Evolutionary conservation across 148 eudicot genomes (phyloP).

Genomic region (Vaccinium myrtillus): DNA sequence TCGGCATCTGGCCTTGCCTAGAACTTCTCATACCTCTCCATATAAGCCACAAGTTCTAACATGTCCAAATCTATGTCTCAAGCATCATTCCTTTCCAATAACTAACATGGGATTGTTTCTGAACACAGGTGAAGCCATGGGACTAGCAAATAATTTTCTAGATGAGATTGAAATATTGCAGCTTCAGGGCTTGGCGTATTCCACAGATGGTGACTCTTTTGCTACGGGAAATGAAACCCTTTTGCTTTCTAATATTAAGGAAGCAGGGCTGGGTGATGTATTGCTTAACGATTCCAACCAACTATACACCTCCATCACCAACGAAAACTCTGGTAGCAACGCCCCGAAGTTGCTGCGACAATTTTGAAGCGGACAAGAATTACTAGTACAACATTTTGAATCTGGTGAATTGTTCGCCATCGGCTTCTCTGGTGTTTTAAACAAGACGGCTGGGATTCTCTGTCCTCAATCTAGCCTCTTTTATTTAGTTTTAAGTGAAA

Average conservation of each 20-base stretch:
- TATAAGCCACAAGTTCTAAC: too few relatives aligned
- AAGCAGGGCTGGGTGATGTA: neutral
- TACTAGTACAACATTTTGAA: conserved; percentile 12
- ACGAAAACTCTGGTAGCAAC: neutral
- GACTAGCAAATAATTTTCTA: neutral
- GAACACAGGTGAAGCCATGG: neutral
- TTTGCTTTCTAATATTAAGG: conserved; percentile 4
- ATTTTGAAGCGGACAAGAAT: conserved; percentile 14
- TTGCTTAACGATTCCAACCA: neutral
- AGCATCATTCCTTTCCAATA: neutral
- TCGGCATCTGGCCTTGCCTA: too few relatives aligned
- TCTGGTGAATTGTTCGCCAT: too few relatives aligned
- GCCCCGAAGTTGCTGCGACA: neutral
- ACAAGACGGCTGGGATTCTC: too few relatives aligned
- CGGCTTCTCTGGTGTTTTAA: too few relatives aligned
- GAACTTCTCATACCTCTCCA: too few relatives aligned
- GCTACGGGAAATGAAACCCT: neutral
- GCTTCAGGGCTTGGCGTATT: neutral
- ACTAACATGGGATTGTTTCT: neutral
- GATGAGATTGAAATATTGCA: neutral
- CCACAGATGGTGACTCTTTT: neutral
- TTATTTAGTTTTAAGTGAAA: neutral
- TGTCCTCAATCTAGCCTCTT: too few relatives aligned
- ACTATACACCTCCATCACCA: neutral
- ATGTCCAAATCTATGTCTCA: too few relatives aligned